Evolutionary conservation across 2,329 filamentous ascomycete genomes (phyloP).

Genomic region (Claviceps sp.): DNA sequence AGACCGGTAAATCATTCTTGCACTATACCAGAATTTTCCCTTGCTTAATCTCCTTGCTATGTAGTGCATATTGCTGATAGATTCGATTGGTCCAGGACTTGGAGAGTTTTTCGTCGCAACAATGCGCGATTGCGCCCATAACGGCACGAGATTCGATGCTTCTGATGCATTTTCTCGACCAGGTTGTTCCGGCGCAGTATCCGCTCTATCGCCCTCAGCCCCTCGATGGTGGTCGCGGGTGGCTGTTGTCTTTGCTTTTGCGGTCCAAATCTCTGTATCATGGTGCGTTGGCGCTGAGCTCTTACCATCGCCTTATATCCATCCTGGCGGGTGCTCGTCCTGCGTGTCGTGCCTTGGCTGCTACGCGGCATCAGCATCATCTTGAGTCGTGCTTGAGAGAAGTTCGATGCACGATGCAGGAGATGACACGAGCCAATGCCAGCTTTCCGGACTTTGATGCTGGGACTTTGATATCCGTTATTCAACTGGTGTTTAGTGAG

Average conservation of each 20-base stretch:
- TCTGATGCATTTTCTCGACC: constrained; percentile 16
- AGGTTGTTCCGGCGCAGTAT: constrained; percentile 16
- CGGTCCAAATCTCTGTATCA: constrained; percentile 12
- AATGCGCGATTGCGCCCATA: not conserved
- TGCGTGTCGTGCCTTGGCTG: not conserved
- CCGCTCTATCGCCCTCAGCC: constrained; percentile 14
- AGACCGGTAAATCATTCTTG: not conserved
- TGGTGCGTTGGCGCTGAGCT: constrained; percentile 14
- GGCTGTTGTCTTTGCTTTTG: constrained; percentile 14
- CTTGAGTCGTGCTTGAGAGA: not conserved
- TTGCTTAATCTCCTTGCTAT: not conserved
- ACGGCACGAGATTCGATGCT: constrained; percentile 14
- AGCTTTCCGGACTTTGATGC: not conserved
- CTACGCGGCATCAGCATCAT: not conserved
- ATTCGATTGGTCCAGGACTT: not conserved
- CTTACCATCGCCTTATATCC: constrained; percentile 13
- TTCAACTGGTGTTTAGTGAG: not conserved
- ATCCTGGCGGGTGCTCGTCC: not conserved
- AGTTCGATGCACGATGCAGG: not conserved
- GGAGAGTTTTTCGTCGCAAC: not conserved
- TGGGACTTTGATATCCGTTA: not conserved
- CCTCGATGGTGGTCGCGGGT: constrained; percentile 13
- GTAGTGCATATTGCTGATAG: not conserved
- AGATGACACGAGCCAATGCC: not conserved
- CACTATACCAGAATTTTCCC: not conserved